Percentiles rank a stretch among this genome's conserved stretches.
phyloP scores from a whole-genome alignment of 768 basidiomycete species.

The Sarcomyxa edulis region DNA sequence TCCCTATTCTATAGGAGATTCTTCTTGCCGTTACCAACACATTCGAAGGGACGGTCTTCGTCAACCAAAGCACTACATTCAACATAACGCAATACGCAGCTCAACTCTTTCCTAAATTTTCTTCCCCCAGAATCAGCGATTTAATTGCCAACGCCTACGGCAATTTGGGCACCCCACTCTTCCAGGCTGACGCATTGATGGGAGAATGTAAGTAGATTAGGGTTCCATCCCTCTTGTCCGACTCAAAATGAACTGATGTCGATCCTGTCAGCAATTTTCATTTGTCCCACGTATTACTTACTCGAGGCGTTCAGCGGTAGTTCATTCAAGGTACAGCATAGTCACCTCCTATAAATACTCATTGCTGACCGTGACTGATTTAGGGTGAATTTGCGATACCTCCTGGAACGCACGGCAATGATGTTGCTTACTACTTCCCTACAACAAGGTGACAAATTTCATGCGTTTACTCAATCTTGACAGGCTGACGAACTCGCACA shows the following conservation, averaged over 20 bases:
- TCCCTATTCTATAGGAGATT: constrained; percentile 8
- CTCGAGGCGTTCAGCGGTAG: constrained; percentile 19
- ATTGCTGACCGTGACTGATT: not conserved
- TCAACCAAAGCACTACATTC: constrained; percentile 10
- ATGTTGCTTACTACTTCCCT: constrained; percentile 23
- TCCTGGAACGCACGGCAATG: constrained; percentile 18
- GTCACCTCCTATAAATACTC: not conserved
- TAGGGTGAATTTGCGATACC: constrained; percentile 24
- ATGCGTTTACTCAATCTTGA: not conserved
- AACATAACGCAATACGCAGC: constrained; percentile 10
- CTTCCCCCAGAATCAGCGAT: constrained; percentile 4
- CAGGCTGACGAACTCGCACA: not conserved
- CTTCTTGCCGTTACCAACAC: constrained; percentile 18
- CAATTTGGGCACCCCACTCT: constrained; percentile 6
- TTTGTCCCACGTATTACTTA: constrained; percentile 26
- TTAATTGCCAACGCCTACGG: constrained; percentile 10
- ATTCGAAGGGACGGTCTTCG: constrained; percentile 23
- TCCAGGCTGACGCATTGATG: constrained; percentile 11
- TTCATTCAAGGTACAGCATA: constrained; percentile 20
- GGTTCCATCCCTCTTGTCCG: too few species aligned
- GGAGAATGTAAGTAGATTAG: constrained; percentile 16
- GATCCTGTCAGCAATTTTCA: constrained; percentile 21
- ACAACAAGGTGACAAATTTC: constrained; percentile 8
- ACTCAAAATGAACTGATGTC: not conserved
- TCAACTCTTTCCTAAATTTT: constrained; percentile 15